Percentiles rank a stretch among this genome's conserved stretches.
These are phyloP conservation scores for Diplodia seriata DNA, from an alignment of 2,329 filamentous ascomycete species.

Conservation along the genomic window DNA sequence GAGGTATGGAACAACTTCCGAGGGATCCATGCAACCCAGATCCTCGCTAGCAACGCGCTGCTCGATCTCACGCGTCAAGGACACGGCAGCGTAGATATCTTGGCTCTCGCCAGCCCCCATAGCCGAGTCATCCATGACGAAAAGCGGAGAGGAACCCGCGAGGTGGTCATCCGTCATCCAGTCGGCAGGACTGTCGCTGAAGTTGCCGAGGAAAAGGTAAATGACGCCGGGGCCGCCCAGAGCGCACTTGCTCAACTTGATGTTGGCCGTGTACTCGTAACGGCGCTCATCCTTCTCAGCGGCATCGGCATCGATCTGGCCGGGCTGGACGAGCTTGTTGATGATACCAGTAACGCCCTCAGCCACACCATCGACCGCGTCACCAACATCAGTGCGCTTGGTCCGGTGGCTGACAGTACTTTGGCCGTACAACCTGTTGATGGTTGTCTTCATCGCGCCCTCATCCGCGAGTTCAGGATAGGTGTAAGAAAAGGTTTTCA, in stretches of 20 bases:
- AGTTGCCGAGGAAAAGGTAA: slow-evolving; percentile 70
- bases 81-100: slow-evolving; percentile 49
- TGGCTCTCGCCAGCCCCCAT: slow-evolving; percentile 16
- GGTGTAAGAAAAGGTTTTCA: slow-evolving; percentile 72
- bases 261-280: slow-evolving; percentile 71
- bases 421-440: slow-evolving; percentile 69
- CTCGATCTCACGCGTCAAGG: slow-evolving; percentile 53
- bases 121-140: slow-evolving; percentile 37
- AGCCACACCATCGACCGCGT: slow-evolving; percentile 2
- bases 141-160: slow-evolving; percentile 65
- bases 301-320: slow-evolving; percentile 40
- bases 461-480: slow-evolving; percentile 68
- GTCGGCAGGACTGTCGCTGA: slow-evolving; percentile 47
- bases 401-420: slow-evolving; percentile 40
- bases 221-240: slow-evolving; percentile 68
- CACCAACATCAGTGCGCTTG: slow-evolving; percentile 27
- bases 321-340: slow-evolving; percentile 32
- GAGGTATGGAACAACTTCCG: slow-evolving; percentile 38
- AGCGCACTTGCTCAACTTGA: slow-evolving; percentile 67
- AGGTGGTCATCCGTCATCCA: slow-evolving; percentile 65
- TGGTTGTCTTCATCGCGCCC: slow-evolving; percentile 54
- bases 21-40: slow-evolving; percentile 42
- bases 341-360: slow-evolving; percentile 32
- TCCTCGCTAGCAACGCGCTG: slow-evolving; percentile 43
- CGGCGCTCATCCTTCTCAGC: slow-evolving; percentile 49